Evolutionary conservation across 441 rosid species (phyloP).

Genomic region (Corymbia citriodora): DNA sequence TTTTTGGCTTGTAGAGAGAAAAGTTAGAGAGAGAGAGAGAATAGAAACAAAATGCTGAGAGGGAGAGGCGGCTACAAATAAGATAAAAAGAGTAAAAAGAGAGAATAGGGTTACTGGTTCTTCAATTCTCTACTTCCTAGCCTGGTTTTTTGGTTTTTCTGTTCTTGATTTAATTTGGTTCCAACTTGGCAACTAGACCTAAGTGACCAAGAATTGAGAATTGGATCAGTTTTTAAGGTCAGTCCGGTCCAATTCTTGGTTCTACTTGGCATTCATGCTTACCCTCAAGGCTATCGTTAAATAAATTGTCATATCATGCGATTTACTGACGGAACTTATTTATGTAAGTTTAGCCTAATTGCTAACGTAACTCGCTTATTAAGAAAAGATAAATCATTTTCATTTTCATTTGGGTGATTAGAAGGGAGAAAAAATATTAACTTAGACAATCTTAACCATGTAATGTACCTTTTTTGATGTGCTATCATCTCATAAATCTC

Average conservation of each 20-base stretch:
- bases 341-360: background rate
- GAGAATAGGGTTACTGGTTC: background rate
- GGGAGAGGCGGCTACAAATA: background rate
- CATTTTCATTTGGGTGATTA: background rate
- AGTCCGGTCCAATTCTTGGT: accelerated
- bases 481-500: background rate
- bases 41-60: background rate
- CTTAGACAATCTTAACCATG: background rate
- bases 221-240: accelerated
- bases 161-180: accelerated
- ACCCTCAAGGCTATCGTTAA: background rate
- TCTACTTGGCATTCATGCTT: accelerated
- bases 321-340: background rate
- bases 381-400: background rate
- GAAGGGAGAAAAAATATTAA: background rate
- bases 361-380: background rate
- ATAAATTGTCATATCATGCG: background rate
- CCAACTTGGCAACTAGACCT: accelerated
- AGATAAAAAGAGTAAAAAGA: background rate
- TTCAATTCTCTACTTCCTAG: background rate
- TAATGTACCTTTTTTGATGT: background rate
- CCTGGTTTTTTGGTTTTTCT: background rate
- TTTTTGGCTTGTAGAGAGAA: background rate
- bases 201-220: background rate
- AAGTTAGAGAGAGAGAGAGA: background rate